These are phyloP conservation scores for Kodamaea jinghongensis DNA, from an alignment of 805 yeast genomes.

Conservation along the genomic window DNA sequence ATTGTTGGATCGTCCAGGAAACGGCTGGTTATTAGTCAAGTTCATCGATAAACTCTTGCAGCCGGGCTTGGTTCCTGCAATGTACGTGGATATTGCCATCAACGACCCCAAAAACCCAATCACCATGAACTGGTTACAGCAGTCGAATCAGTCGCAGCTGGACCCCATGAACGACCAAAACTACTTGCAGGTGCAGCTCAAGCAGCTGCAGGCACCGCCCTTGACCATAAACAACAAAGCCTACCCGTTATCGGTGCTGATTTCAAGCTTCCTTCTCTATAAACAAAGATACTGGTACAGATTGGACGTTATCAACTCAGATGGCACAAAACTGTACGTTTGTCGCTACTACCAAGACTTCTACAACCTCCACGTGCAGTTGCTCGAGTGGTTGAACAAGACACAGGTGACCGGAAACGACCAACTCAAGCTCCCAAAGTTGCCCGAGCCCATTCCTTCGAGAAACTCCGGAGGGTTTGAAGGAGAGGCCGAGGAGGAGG, in stretches of 20 bases:
- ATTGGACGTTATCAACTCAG: constrained; percentile 38
- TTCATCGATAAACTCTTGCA: constrained; percentile 45
- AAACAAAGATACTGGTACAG: constrained; percentile 53
- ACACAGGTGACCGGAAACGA: constrained; percentile 10
- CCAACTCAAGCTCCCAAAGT: constrained; percentile 29
- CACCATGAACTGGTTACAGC: constrained; percentile 34
- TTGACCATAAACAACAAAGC: constrained; percentile 29
- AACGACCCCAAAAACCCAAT: constrained; percentile 40
- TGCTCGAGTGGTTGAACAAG: constrained; percentile 20
- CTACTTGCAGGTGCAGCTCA: constrained; percentile 28
- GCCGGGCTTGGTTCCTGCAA: constrained; percentile 53
- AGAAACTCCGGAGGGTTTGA: constrained; percentile 11
- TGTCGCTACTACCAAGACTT: constrained; percentile 53
- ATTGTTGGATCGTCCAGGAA: constrained; percentile 44
- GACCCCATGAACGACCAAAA: constrained; percentile 16
- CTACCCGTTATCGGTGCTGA: constrained; percentile 34
- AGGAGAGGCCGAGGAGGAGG: constrained; percentile 10
- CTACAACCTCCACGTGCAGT: constrained; percentile 41
- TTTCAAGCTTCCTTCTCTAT: constrained; percentile 38
- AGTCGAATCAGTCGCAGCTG: constrained; percentile 10
- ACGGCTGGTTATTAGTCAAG: constrained; percentile 58
- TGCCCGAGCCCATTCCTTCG: constrained; percentile 49
- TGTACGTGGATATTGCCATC: constrained; percentile 46
- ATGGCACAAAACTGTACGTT: constrained; percentile 36
- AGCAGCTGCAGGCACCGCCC: constrained; percentile 19